Conservation (phyloP, 257 asterid genomes). For the Solanum boliviense region DNA sequence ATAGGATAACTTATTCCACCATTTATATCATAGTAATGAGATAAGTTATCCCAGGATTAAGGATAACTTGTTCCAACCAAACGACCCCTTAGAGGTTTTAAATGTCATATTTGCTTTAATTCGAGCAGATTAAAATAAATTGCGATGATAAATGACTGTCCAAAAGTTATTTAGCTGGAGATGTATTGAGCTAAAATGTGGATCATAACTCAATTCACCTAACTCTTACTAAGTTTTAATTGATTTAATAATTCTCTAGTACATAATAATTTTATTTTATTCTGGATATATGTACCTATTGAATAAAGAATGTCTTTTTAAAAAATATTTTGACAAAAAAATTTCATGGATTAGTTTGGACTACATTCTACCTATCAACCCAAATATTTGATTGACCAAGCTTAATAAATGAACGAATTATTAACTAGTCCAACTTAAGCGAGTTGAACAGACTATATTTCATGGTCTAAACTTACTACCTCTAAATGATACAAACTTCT, state of each 20-base stretch:
- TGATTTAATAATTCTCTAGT: too few relatives aligned
- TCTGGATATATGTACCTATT: neutral
- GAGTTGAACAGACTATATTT: neutral
- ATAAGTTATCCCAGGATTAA: too few relatives aligned
- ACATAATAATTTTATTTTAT: too few relatives aligned
- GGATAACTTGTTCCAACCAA: too few relatives aligned
- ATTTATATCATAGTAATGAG: too few relatives aligned
- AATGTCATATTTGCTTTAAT: too few relatives aligned
- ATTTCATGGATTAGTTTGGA: neutral
- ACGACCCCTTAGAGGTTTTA: too few relatives aligned
- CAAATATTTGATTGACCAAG: neutral
- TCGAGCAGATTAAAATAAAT: neutral
- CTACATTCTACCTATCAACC: neutral
- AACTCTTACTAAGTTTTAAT: too few relatives aligned
- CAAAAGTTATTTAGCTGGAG: neutral
- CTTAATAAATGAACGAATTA: neutral
- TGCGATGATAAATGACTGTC: neutral
- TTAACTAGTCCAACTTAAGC: neutral
- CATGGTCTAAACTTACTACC: neutral
- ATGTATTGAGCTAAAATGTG: neutral
- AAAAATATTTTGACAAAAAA: too few relatives aligned
- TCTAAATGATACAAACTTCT: neutral
- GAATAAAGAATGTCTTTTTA: too few relatives aligned
- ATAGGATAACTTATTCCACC: too few relatives aligned
- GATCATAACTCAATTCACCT: too few relatives aligned